These are phyloP conservation scores for Hylodesmum podocarpum DNA, from an alignment of 306 rosid species.

Conservation along the genomic window DNA sequence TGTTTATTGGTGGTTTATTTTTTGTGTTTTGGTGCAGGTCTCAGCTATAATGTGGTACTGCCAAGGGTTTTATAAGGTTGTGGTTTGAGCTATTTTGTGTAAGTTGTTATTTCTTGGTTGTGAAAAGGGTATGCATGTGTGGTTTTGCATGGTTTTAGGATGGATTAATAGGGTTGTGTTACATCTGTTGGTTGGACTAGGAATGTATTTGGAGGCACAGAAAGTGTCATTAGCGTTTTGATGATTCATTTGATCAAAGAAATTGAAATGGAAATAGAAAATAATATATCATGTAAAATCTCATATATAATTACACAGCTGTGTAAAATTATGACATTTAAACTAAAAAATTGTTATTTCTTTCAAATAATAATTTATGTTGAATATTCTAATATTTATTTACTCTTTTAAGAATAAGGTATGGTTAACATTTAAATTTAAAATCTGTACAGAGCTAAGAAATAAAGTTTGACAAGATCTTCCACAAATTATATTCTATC, in stretches of 20 bases:
- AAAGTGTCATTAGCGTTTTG: too few species aligned
- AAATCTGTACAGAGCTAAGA: too few species aligned
- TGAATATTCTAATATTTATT: too few species aligned
- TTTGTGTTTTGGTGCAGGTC: neutral
- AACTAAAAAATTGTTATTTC: too few species aligned
- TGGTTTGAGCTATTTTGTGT: slow-evolving; percentile 16
- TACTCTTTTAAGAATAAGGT: too few species aligned
- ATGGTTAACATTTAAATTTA: too few species aligned
- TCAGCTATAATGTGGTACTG: neutral
- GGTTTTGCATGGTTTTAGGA: slow-evolving; percentile 38
- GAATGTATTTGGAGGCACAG: neutral
- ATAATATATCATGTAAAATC: neutral
- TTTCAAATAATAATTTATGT: too few species aligned
- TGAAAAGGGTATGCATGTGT: neutral
- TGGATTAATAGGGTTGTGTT: neutral
- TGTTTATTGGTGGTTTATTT: neutral
- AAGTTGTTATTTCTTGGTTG: neutral
- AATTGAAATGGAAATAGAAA: neutral
- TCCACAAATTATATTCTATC: too few species aligned
- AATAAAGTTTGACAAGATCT: too few species aligned
- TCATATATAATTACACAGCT: too few species aligned
- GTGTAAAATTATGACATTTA: too few species aligned
- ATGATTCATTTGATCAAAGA: neutral
- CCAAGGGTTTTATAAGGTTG: slow-evolving; percentile 3
- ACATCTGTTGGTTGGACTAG: neutral